A percentile compares a stretch with the other conserved stretches of the same genome.
phyloP scores from a whole-genome alignment of 2,329 filamentous ascomycete species.

The Pezicula rhizophila region DNA sequence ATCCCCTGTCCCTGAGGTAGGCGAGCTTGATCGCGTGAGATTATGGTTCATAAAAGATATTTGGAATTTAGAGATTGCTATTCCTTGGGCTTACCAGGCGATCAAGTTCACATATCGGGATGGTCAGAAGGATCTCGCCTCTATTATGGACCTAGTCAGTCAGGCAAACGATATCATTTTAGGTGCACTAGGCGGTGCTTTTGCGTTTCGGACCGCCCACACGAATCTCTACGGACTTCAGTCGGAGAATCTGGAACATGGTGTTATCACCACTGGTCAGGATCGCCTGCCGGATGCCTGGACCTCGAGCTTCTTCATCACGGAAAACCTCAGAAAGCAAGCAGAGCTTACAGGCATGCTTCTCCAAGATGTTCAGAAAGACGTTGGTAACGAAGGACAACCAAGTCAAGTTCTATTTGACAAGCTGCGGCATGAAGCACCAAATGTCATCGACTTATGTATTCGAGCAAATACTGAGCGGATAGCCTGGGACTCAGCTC shows the following conservation, averaged over 20 bases:
- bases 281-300: constrained; percentile 72
- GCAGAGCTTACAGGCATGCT: constrained; percentile 42
- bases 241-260: constrained; percentile 58
- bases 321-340: constrained; percentile 56
- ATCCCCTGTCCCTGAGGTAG: constrained; percentile 53
- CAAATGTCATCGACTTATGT: constrained; percentile 48
- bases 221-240: constrained; percentile 67
- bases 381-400: constrained; percentile 16
- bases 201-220: constrained; percentile 67
- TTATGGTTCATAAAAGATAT: constrained; percentile 81
- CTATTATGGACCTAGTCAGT: constrained; percentile 25
- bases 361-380: constrained; percentile 25
- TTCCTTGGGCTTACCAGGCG: constrained; percentile 73
- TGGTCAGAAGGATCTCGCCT: constrained; percentile 46
- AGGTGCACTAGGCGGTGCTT: constrained; percentile 55
- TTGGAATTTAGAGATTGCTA: constrained; percentile 63
- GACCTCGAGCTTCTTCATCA: constrained; percentile 66
- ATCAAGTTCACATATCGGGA: constrained; percentile 68
- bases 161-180: constrained; percentile 75
- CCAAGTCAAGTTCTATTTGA: constrained; percentile 24
- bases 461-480: constrained; percentile 55
- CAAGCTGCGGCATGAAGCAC: constrained; percentile 45
- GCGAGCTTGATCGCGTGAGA: constrained; percentile 74
- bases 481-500: constrained; percentile 49
- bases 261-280: constrained; percentile 59